A percentile compares a stretch with the other conserved stretches of the same genome.
phyloP scores from a whole-genome alignment of 768 basidiomycete genomes.

The Panaeolus papilionaceus region DNA sequence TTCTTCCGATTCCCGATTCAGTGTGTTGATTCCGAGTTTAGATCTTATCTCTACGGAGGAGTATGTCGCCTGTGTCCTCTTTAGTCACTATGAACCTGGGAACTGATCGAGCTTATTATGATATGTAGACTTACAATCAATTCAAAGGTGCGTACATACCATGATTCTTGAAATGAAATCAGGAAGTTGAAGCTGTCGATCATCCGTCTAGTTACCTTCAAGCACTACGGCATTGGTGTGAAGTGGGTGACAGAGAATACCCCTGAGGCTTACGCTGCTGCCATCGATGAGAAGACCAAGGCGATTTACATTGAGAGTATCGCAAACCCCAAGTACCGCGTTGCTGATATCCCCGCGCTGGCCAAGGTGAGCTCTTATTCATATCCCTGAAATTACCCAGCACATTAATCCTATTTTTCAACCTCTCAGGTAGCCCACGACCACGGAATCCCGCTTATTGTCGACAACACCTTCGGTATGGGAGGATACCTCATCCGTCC shows the following conservation, averaged over 20 bases:
- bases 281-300: conserved; percentile 81
- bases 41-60: conserved; percentile 72
- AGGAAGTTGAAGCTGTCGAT: conserved; percentile 1
- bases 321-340: conserved; percentile 77
- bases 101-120: neutral
- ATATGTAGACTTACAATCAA: conserved; percentile 68
- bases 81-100: neutral
- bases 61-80: conserved; percentile 42
- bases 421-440: conserved; percentile 68
- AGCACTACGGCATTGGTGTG: conserved; percentile 68
- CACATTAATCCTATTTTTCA: neutral
- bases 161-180: conserved; percentile 21
- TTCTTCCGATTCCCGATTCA: neutral
- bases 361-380: conserved; percentile 55
- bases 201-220: conserved; percentile 59
- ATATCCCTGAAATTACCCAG: neutral
- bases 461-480: conserved; percentile 83
- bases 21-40: conserved; percentile 29
- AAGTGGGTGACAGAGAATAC: conserved; percentile 66
- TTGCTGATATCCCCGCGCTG: conserved; percentile 71
- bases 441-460: conserved; percentile 76
- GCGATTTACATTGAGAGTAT: conserved; percentile 80
- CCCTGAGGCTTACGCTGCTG: conserved; percentile 64
- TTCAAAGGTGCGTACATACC: conserved; percentile 53
- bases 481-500: conserved; percentile 76